Evolutionary conservation across 2,329 filamentous ascomycete genomes (phyloP), one percentile per base, ranked within the genome.

Genomic region (Penicillium digitatum): DNA sequence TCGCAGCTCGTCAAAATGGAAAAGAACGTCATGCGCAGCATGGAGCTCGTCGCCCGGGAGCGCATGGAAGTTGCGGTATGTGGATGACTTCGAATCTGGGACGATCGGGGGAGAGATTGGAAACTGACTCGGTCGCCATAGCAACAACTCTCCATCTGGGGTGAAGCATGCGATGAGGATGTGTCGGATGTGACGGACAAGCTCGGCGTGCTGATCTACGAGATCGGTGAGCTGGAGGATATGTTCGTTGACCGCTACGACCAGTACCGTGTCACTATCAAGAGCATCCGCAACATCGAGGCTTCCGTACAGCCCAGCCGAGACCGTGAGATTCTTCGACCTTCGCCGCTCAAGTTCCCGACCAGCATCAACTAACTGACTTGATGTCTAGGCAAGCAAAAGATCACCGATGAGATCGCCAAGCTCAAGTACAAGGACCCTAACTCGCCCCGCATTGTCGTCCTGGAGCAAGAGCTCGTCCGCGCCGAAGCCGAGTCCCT

Each of bases 341-440:
- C 26, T 9, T 38, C 1, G 4, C n/a, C 12, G 20, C 48, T 31
- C 16, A 38, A 29, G n/a, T 14, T 8, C 10, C 11, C 26, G 26
- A 27, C 26, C 39, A n/a, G 29, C 37, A n/a, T 35, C 37, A 38
- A 44, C 58, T 62, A 27, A 61, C 44, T n/a, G 1, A 18, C 18
- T 38, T 16, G 8, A 47, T 49, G 29, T 14, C 34, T 39, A 95
- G 90, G 90, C 76, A 99, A 99, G 81, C 93, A 97, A 76, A 99
- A 97, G 79, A 97, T 99, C 71, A 96, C 90, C 68, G 94, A 99
- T 73, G 90, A 97, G 73, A 99, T 99, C 67, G 93, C 94, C 48
- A 93, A 97, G 76, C 84, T 99, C 68, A 99, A 99, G 78, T 99
- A 97, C 85, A 99, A 99, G 81, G 94, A 99, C 76, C 94, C 94